Evolutionary conservation across 768 basidiomycete genomes (phyloP).

Genomic region (Fomitopsis pulvina): DNA sequence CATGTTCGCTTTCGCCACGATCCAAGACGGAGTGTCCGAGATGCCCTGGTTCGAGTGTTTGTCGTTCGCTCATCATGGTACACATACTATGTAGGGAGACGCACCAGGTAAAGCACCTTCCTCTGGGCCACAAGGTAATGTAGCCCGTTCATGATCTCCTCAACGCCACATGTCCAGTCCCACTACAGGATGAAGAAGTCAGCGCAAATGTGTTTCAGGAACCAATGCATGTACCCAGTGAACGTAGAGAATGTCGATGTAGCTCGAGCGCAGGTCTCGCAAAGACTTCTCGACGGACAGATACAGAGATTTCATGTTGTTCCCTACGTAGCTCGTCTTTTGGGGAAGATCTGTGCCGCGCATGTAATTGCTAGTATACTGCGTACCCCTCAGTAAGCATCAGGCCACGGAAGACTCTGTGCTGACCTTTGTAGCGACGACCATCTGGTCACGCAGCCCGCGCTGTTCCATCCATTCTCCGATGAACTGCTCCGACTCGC

Average conservation of each 20-base stretch:
- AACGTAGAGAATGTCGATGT: constrained; percentile 41
- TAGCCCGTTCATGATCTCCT: constrained; percentile 47
- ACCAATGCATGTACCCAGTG: constrained; percentile 25
- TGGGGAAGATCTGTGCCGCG: constrained; percentile 9
- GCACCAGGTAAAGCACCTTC: constrained; percentile 32
- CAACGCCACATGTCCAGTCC: constrained; percentile 44
- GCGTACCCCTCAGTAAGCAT: neutral
- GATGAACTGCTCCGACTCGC: constrained; percentile 27
- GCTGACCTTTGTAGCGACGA: constrained; percentile 20
- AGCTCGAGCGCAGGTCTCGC: constrained; percentile 35
- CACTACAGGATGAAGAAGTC: constrained; percentile 21
- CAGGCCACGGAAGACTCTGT: neutral
- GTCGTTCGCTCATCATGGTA: neutral
- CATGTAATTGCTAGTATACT: constrained; percentile 8
- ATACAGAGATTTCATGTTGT: constrained; percentile 32
- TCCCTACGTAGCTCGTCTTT: constrained; percentile 27
- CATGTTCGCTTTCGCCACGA: constrained; percentile 31
- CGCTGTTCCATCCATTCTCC: constrained; percentile 32
- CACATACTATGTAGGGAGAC: neutral
- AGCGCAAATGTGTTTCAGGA: neutral
- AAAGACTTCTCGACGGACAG: constrained; percentile 29
- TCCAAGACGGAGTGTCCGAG: constrained; percentile 26
- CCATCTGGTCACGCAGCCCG: constrained; percentile 28
- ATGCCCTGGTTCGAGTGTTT: constrained; percentile 8
- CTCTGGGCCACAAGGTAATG: constrained; percentile 41